Evolutionary conservation across 2,329 filamentous ascomycete species (phyloP), one percentile per base, ranked within the genome.

Genomic region (Sporothrix brunneoviolacea): DNA sequence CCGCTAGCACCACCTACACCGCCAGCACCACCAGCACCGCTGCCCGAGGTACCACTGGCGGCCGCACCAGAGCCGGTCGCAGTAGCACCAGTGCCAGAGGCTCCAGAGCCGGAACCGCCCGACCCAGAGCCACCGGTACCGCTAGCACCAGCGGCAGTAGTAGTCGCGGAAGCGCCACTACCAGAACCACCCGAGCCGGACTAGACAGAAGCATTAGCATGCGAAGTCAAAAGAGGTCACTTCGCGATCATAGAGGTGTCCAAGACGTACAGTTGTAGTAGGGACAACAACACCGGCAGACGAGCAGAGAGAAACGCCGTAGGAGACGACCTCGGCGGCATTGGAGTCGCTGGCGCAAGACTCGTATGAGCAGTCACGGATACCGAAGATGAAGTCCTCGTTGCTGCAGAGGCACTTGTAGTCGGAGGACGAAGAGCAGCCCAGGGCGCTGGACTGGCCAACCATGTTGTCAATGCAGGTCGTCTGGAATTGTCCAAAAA

Each of bases 391-490:
- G 63, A 75, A 78, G 66, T 75, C 59, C 39, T 55, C 36, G 55
- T 73, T 71, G 51, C 60, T 58, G 68, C 75, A 79, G 13, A 77
- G 67, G 63, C 75, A 78, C 43, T 59, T 58, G 37, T 67, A 32
- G 54, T 76, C 72, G 36, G 59, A 53, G 4, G 36, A 41, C n/a
- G 53, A 54, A 12, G 39, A 6, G 65, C 78, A 82, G 53, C 70
- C 69, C 32, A 80, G 70, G 47, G 69, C 61, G 30, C 56, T 28
- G 41, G 68, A 68, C 65, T 74, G 68, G 51, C 48, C 59, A n/a
- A 73, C 56, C 75, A 82, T 79, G 68, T 75, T 75, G 60, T 60
- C 63, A 55, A 71, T 66, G 58, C 77, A 81, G 36, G 59, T 65
- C 60, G 64, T 66, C 76, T 80, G 50, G 4, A 9, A n/a, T n/a